A percentile compares a stretch with the other conserved stretches of the same genome.
Evolutionary conservation across 139 green algal species (phyloP).

Genomic region (Spirogloea muscicola): DNA sequence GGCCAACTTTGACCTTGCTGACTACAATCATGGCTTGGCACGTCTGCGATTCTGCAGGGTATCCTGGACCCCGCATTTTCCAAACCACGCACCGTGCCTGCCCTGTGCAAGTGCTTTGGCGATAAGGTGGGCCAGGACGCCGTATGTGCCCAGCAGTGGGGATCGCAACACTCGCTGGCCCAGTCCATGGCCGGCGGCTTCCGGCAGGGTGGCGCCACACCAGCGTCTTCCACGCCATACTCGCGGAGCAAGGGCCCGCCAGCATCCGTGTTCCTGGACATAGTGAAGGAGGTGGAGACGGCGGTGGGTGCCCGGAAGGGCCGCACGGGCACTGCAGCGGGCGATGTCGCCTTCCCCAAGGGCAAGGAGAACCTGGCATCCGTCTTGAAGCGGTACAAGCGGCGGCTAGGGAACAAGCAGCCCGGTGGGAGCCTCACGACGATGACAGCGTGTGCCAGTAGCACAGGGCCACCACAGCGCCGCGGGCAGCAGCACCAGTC

Average conservation of each 20-base stretch:
- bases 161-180: neutral
- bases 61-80: constrained; percentile 40
- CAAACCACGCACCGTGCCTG: neutral
- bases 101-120: constrained; percentile 15
- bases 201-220: neutral
- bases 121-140: constrained; percentile 6
- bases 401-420: constrained; percentile 35
- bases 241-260: neutral
- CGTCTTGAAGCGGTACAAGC: constrained; percentile 60
- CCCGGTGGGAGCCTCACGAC: no score
- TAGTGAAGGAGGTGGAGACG: constrained; percentile 47
- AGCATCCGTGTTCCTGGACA: constrained; percentile 17
- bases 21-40: no score
- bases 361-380: constrained; percentile 66
- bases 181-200: no score
- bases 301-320: constrained; percentile 32
- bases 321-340: constrained; percentile 50
- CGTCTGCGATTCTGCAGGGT: no score
- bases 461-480: no score
- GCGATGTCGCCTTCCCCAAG: constrained; percentile 59
- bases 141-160: neutral
- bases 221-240: neutral
- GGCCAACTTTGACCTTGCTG: no score
- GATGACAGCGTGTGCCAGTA: no score
- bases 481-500: no score